These are phyloP conservation scores for Sporothrix euskadiensis DNA, from an alignment of 2,329 filamentous ascomycete genomes.

Conservation along the genomic window DNA sequence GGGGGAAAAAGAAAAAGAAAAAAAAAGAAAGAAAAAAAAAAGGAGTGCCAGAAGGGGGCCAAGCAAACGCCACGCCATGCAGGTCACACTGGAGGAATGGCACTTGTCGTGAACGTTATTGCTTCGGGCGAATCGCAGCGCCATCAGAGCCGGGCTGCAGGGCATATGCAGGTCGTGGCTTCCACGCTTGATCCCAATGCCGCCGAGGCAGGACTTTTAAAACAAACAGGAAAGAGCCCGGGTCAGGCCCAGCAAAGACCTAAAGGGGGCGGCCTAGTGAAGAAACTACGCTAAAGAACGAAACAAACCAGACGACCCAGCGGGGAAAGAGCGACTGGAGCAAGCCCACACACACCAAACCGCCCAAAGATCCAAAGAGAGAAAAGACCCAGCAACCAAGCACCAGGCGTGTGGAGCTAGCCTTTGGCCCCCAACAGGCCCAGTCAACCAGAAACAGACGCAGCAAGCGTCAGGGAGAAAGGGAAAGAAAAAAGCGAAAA, in stretches of 20 bases:
- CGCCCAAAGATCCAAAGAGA: not conserved
- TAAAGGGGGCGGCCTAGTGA: not conserved
- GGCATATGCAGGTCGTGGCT: conserved; percentile 17
- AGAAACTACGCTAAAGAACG: not conserved
- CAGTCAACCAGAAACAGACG: conserved; percentile 3
- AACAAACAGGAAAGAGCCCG: conserved; percentile 14
- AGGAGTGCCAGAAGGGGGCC: not conserved
- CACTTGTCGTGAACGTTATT: not conserved
- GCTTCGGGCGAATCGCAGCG: not conserved
- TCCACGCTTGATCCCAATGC: not conserved
- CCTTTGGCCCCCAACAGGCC: conserved; percentile 16
- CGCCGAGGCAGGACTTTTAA: conserved; percentile 8
- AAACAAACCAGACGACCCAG: not conserved
- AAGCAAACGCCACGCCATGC: not conserved
- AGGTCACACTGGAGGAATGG: not conserved
- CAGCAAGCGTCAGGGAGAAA: conserved; percentile 6
- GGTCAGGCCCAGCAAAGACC: not conserved
- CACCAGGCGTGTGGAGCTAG: not conserved
- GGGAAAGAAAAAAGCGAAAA: not conserved
- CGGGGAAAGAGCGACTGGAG: conserved; percentile 16
- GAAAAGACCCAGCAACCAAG: not conserved
- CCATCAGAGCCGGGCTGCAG: conserved; percentile 8
- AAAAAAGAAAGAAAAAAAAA: not conserved
- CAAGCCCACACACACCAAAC: not conserved
- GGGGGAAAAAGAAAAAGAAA: too few species aligned